Evolutionary conservation across 148 eudicot genomes (phyloP), one percentile per base, ranked within the genome.

Genomic region (Silene conica): DNA sequence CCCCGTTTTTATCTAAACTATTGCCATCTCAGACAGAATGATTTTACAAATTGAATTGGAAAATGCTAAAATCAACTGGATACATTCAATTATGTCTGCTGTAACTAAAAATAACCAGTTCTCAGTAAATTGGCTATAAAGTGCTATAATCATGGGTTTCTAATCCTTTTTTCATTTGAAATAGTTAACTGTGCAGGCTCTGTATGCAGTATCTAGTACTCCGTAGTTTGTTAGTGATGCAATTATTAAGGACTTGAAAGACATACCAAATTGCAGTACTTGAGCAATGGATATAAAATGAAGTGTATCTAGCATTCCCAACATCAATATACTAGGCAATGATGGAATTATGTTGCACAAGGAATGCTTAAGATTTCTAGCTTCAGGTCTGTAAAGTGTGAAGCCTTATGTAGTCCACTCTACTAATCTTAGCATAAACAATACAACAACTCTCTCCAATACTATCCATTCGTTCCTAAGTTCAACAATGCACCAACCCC

Each of bases 11-110:
- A 59, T 5, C 25, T n/a, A 38, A 14, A 19, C 46, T 20, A 14
- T 4, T 26, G 58, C 3, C 52, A 3, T 50, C 41, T 18, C 64
- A 6, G 62, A 41, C 48, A 50, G 62, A 60, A 8, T 63, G 43
- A 31, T 34, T 54, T 52, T 13, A 20, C 8, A 16, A 61, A 48
- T 62, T 55, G 22, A 52, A 12, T 20, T 21, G 21, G 20, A 12
- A 67, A 67, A 45, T 20, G 52, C 56, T 45, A 20, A 46, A 14
- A 67, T 46, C n/a, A 67, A 67, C 16, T 67, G 55, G 55, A 50
- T 50, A 50, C 3, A 48, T 48, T 48, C 54, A 10, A 46, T 48
- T 48, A 1, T 2, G 15, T 46, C 70, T 67, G 20, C 70, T 19
- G 54, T 45, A 11, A 8, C 2, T 19, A 20, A 0, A 63, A 16